Conservation (phyloP, 2,329 filamentous ascomycete species). For the Colletotrichum sp. region DNA sequence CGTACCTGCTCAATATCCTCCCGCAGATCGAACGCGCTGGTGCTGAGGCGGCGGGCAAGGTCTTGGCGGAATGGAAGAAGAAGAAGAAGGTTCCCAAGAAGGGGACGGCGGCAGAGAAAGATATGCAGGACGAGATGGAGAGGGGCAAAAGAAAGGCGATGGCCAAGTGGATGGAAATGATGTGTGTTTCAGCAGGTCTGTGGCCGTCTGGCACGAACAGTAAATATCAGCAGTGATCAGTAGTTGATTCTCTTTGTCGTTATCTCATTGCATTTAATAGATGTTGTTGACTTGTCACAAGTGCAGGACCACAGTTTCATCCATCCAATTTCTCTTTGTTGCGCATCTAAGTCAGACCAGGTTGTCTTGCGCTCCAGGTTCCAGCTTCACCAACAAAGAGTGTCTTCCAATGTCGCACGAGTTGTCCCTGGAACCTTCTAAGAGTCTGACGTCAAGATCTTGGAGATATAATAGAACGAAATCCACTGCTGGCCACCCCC, state of each 20-base stretch:
- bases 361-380: no score
- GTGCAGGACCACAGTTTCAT: background rate
- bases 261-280: background rate
- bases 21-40: background rate
- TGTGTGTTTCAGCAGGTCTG: background rate
- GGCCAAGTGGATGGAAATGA: background rate
- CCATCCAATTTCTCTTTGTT: background rate
- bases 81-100: background rate
- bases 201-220: background rate
- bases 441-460: background rate
- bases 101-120: background rate
- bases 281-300: background rate
- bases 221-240: no score
- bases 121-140: background rate
- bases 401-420: background rate
- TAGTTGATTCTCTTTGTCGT: background rate
- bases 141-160: background rate
- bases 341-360: no score
- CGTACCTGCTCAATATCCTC: background rate
- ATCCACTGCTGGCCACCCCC: background rate
- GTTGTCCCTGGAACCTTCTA: no score
- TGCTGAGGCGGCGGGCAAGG: background rate
- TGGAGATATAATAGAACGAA: background rate
- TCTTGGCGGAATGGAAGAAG: background rate
- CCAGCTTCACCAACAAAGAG: background rate